Percentiles rank a stretch among this genome's conserved stretches.
Conservation (phyloP, 768 basidiomycete species). For the Leccinum broughii region DNA sequence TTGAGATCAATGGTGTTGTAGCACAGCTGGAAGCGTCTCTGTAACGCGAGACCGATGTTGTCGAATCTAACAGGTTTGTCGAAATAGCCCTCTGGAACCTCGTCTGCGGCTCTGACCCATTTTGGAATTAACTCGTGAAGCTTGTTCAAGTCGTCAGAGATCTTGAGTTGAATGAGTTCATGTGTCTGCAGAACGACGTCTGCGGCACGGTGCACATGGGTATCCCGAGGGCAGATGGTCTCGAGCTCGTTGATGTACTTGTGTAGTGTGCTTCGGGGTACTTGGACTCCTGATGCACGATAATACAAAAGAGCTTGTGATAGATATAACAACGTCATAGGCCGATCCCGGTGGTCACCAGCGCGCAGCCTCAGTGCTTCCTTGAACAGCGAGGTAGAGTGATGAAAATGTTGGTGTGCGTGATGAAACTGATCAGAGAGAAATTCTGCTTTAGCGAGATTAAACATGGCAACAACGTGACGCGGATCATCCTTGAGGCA, state of each 20-base stretch:
- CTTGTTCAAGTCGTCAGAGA: too few relatives aligned
- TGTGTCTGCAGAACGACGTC: too few relatives aligned
- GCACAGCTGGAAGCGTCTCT: background rate
- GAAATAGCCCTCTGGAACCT: background rate
- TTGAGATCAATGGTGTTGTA: background rate
- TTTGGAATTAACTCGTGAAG: too few relatives aligned
- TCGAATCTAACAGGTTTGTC: background rate
- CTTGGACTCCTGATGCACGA: too few relatives aligned
- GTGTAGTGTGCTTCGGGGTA: too few relatives aligned
- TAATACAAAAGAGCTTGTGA: too few relatives aligned
- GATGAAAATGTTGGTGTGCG: background rate
- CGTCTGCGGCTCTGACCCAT: too few relatives aligned
- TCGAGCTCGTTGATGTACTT: too few relatives aligned
- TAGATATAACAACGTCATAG: background rate
- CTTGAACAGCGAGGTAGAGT: conserved; percentile 3
- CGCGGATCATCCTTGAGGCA: conserved; percentile 2
- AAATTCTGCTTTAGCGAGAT: conserved; percentile 7
- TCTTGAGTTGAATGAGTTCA: too few relatives aligned
- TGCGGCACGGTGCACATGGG: too few relatives aligned
- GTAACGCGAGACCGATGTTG: background rate
- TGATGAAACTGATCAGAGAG: background rate
- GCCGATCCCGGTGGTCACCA: conserved; percentile 10
- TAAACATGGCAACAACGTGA: conserved; percentile 7
- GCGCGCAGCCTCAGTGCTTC: conserved; percentile 12
- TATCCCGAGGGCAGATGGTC: too few relatives aligned